These are phyloP conservation scores for Coelastrella sp. DNA, from an alignment of 139 green algal genomes.

Conservation along the genomic window DNA sequence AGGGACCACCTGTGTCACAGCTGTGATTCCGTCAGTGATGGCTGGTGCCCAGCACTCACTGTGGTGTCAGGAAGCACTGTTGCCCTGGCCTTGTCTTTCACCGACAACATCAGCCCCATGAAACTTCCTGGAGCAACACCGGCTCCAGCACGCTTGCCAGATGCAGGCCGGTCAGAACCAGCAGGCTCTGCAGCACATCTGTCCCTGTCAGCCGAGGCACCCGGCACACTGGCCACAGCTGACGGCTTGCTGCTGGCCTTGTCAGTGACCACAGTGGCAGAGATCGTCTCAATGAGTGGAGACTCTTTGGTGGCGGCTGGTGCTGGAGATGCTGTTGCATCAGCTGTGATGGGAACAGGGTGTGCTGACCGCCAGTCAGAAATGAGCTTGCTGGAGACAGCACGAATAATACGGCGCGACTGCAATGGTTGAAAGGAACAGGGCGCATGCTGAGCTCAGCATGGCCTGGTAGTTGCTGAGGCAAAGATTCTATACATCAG, in stretches of 20 bases:
- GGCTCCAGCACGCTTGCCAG: slow-evolving; percentile 43
- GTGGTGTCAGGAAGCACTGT: slow-evolving; percentile 40
- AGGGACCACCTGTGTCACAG: no score
- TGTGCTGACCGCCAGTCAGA: not conserved
- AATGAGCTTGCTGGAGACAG: slow-evolving; percentile 18
- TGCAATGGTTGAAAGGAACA: not conserved
- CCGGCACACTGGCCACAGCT: not conserved
- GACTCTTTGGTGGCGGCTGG: not conserved
- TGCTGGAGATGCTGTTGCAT: not conserved
- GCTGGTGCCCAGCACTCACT: not conserved
- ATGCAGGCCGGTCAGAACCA: not conserved
- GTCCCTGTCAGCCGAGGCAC: no score
- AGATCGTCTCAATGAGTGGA: slow-evolving; percentile 14
- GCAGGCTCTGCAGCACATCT: no score
- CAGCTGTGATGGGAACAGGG: not conserved
- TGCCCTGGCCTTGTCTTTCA: slow-evolving; percentile 47
- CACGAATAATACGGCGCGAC: slow-evolving; percentile 26
- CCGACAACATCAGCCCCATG: slow-evolving; percentile 58
- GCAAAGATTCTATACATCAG: not conserved
- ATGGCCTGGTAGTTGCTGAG: no score
- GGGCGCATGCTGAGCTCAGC: not conserved
- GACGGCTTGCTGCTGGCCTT: not conserved
- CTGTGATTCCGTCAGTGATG: no score
- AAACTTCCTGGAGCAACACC: slow-evolving; percentile 60
- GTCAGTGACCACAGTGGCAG: not conserved